Base-by-base conservation (phyloP, 2,329 filamentous ascomycete genomes). In the Geosmithia flava region DNA sequence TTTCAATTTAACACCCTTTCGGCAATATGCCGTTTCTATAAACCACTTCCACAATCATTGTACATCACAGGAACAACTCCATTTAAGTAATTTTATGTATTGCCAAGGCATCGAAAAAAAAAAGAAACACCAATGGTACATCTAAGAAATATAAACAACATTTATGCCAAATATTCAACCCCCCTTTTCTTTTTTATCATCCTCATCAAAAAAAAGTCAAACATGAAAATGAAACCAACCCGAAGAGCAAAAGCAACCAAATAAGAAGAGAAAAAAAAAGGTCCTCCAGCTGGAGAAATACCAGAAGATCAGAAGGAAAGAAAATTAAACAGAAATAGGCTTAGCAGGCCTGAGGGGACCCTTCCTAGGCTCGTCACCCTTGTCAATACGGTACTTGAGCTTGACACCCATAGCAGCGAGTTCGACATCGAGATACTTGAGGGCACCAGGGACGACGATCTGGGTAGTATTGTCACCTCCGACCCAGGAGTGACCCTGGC, bases 351-450 rank as follows among this genome's bases (percentile, higher is more conserved):
- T 62, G 61, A 77, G 59, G 2, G 67, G 66, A 2, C 75, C 72
- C 61, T 74, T 77, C 46, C 75, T 69, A 48, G 75, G 70, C 56
- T 71, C 75, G 55, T 97, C 85, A 64, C 84, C 83, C 62, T 67
- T 69, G 55, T 74, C 72, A 42, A 80, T 65, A 49, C 69, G 69
- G 57, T 95, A 97, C 73, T 88, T 95, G 68, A 98, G 79, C 68
- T 89, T 85, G 48, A 98, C 83, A 47, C 93, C 93, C 93, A 98
- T 98, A 49, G 89, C 89, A 37, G 90, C 87, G 57, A 98, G 70
- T 68, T 98, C 93, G 19, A 95, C 90, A 67, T 98, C 93, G 55
- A 98, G 68, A 70, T 85, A 97, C 68, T 87, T 88, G 64, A 98
- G 69, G 48, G 95, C 93, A 53, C 90, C 91, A 0, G 93, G 93